These are phyloP conservation scores for Fragaria nilgerrensis DNA, from an alignment of 306 rosid genomes.

Conservation along the genomic window DNA sequence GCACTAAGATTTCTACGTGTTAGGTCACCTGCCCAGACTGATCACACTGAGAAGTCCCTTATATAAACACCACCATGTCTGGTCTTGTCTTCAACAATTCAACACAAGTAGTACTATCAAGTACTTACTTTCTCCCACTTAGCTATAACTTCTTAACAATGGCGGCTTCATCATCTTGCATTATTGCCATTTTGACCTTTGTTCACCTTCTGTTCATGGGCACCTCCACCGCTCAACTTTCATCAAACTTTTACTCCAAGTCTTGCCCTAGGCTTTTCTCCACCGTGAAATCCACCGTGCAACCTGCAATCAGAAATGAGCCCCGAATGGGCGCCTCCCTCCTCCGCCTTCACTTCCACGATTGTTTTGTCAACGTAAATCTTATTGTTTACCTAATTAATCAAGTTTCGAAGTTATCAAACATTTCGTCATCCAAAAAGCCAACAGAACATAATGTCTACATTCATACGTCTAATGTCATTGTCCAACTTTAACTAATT, in stretches of 20 bases:
- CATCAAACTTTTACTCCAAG: slow-evolving; percentile 41
- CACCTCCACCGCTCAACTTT: slow-evolving; percentile 51
- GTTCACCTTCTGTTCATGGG: slow-evolving; percentile 30
- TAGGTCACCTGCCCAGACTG: slow-evolving; percentile 49
- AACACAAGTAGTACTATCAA: neutral
- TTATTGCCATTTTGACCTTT: slow-evolving; percentile 23
- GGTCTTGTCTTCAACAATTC: neutral
- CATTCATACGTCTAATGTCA: neutral
- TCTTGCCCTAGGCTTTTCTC: slow-evolving; percentile 64
- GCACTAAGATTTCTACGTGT: slow-evolving; percentile 43
- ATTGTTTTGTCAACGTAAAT: slow-evolving; percentile 82
- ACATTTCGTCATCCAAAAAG: slow-evolving; percentile 11
- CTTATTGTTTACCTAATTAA: neutral
- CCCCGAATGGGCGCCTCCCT: slow-evolving; percentile 95
- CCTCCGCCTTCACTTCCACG: slow-evolving; percentile 87
- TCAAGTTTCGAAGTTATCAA: neutral
- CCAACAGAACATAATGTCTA: neutral
- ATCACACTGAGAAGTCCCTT: slow-evolving; percentile 33
- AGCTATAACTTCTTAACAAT: neutral
- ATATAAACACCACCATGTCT: slow-evolving; percentile 30
- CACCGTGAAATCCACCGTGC: slow-evolving; percentile 49
- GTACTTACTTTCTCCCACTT: neutral
- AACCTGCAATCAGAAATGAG: slow-evolving; percentile 59
- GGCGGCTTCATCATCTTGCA: slow-evolving; percentile 27
- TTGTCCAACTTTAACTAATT: neutral